phyloP scores from a whole-genome alignment of 73 alveolate species.

The Halteria grandinella region DNA sequence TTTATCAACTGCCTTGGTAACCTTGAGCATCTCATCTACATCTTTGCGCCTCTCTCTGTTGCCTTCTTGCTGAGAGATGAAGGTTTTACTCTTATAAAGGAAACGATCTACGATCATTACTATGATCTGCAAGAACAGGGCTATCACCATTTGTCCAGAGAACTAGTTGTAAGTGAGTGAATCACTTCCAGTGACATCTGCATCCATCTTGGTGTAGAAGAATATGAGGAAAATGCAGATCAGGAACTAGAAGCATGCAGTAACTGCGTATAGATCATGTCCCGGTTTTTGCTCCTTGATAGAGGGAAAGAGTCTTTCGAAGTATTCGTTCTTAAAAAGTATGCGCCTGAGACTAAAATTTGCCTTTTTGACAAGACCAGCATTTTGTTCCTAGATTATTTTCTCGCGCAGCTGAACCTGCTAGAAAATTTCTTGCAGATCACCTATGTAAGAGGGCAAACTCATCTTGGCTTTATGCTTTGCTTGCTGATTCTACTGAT shows the following conservation, averaged over 20 bases:
- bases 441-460: slow-evolving; percentile 1
- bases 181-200: slow-evolving; percentile 76
- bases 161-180: slow-evolving; percentile 62
- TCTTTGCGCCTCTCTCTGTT: too few species aligned
- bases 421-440: slow-evolving; percentile 8
- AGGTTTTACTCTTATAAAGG: slow-evolving; percentile 48
- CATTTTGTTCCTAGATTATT: slow-evolving; percentile 18
- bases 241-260: slow-evolving; percentile 73
- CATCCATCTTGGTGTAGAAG: slow-evolving; percentile 89
- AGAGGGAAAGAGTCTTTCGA: slow-evolving; percentile 75
- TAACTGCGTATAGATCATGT: slow-evolving; percentile 83
- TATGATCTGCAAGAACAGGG: slow-evolving; percentile 66
- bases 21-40: too few species aligned
- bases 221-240: slow-evolving; percentile 83
- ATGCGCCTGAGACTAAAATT: slow-evolving; percentile 44
- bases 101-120: slow-evolving; percentile 75
- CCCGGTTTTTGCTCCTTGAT: slow-evolving; percentile 95
- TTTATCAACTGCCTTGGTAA: not conserved
- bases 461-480: too few species aligned
- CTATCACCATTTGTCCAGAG: slow-evolving; percentile 78
- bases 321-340: slow-evolving; percentile 61
- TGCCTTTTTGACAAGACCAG: not conserved
- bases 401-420: slow-evolving; percentile 3
- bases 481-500: too few species aligned
- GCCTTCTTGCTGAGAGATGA: slow-evolving; percentile 27